Evolutionary conservation across 176 grass and related monocot species (phyloP).

Genomic region (Raddia guianensis): DNA sequence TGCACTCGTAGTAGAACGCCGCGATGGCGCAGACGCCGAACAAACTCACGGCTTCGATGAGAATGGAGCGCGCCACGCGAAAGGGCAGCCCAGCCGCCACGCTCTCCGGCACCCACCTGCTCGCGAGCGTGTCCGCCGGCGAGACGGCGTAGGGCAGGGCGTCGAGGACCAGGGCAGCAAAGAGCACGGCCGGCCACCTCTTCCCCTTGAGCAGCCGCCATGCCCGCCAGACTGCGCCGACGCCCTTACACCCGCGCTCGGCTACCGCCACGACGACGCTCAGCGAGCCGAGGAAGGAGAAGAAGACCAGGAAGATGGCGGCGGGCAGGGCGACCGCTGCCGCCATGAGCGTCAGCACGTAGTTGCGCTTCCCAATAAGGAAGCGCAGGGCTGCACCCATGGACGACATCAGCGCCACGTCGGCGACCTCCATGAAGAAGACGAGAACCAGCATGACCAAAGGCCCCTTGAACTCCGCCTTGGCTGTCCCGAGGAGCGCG

Average conservation of each 20-base stretch:
- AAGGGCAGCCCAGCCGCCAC: slow-evolving; percentile 13
- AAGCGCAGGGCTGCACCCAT: background rate
- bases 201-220: slow-evolving; percentile 25
- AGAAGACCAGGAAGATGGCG: background rate
- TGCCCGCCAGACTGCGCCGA: background rate
- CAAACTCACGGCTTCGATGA: slow-evolving; percentile 5
- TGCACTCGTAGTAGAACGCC: no score
- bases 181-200: background rate
- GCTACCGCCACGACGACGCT: slow-evolving; percentile 38
- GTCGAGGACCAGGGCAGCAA: background rate
- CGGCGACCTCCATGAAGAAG: background rate
- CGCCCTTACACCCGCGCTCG: slow-evolving; percentile 9
- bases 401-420: background rate
- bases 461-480: slow-evolving; percentile 16
- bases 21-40: slow-evolving; percentile 5
- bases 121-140: no score
- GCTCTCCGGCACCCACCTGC: background rate
- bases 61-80: no score
- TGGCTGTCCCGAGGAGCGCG: background rate
- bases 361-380: background rate
- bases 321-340: background rate
- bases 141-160: background rate
- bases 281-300: background rate
- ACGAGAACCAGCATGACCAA: slow-evolving; percentile 32
- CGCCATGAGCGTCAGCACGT: background rate